Base-by-base conservation (phyloP, 2,329 filamentous ascomycete genomes). In the Phialophora macrospora region DNA sequence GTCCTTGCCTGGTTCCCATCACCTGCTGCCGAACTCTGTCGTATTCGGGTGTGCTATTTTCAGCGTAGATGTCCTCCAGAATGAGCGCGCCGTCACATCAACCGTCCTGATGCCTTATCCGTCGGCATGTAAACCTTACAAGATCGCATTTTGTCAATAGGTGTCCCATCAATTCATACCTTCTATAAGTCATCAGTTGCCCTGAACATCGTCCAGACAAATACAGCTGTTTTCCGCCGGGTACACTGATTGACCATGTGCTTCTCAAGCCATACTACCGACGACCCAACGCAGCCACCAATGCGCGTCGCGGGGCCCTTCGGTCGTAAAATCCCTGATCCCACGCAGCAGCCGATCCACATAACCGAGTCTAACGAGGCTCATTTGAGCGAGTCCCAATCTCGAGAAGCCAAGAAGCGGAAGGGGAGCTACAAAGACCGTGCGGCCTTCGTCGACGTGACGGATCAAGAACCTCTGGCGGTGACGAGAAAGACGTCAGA, bases 271-370 rank as follows among this genome's bases (percentile, higher is more conserved):
- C 55, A 38, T 28, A 49, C 66, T n/a, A 28, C 44, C 20, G 49
- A 62, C 48, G 67, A 69, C 38, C 67, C 67, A 4, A 69, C 67
- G 38, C 64, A 69, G 52, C 62, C 65, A n/a, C 60, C 67, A 3
- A 60, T 67, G 26, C 61, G 55, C 34, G 48, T 63, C 22, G 55
- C 55, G 14, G 46, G 46, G 2, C 48, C n/a, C 20, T 48, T 34
- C 26, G 4, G 41, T 44, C 54, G n/a, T 20, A 41, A 66, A 28
- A 32, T 34, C 17, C 3, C 38, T n/a, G 67, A 69, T 24, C 67
- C 67, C 11, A 69, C 67, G 22, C 64, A 69, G 62, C 67, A 69
- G 41, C 64, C 67, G 28, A 63, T 69, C 41, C 52, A 55, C 32
- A 63, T 66, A n/a, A 62, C 64, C 12, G 54, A 66, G 26, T 62